These are phyloP conservation scores for Mycena metata DNA, from an alignment of 768 basidiomycete genomes.

Conservation along the genomic window DNA sequence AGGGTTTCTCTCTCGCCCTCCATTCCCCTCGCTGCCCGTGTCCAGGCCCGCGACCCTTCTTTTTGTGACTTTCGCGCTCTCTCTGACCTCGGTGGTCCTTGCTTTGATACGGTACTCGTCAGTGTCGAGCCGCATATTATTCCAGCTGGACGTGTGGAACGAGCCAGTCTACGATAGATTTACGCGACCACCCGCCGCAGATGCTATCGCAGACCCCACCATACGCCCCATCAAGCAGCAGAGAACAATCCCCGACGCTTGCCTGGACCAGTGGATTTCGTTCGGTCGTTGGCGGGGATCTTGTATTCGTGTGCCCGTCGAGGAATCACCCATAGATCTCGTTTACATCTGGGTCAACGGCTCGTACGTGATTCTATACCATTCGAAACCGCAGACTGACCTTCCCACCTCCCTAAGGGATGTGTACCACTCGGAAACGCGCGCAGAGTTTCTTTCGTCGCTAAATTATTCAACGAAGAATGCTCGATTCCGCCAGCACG, in stretches of 20 bases:
- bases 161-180: conserved; percentile 31
- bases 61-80: conserved; percentile 9
- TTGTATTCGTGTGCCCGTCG: conserved; percentile 28
- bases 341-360: conserved; percentile 41
- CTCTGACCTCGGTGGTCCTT: conserved; percentile 7
- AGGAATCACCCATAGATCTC: conserved; percentile 38
- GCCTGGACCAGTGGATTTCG: conserved; percentile 35
- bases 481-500: conserved; percentile 48
- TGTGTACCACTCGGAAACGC: conserved; percentile 31
- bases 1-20: background rate
- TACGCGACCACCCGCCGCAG: conserved; percentile 27
- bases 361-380: conserved; percentile 30
- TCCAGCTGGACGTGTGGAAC: conserved; percentile 11
- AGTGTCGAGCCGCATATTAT: conserved; percentile 9
- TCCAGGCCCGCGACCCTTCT: conserved; percentile 20
- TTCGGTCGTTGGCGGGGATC: conserved; percentile 34
- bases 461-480: conserved; percentile 20
- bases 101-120: conserved; percentile 5
- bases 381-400: background rate
- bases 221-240: conserved; percentile 35
- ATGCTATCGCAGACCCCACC: conserved; percentile 31
- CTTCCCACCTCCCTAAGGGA: conserved; percentile 15
- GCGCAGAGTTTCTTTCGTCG: conserved; percentile 16
- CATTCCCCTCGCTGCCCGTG: conserved; percentile 3
- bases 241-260: conserved; percentile 27